Base-by-base conservation (phyloP, 768 basidiomycete species). In the Auricularia auricula-judae region DNA sequence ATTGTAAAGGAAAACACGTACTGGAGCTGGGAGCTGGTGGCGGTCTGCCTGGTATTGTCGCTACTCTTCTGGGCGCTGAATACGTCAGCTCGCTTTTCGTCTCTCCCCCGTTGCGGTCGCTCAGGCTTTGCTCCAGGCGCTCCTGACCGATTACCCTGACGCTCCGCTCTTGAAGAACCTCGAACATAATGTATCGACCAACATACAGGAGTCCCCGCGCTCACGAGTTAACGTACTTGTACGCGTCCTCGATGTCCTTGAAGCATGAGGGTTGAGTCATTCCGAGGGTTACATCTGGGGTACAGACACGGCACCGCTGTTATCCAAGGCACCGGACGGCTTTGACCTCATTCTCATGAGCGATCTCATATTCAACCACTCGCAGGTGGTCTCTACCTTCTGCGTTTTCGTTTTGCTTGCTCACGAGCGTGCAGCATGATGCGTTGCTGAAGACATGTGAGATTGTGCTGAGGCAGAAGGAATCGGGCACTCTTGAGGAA, bases 11-110 rank as follows among this genome's bases (percentile, higher is more conserved):
- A 4, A 77, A 74, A 42, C 73, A 70, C 33, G 85, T 98, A 0
- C 78, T 98, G 1, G 97, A 99, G 73, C 83, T 98, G 0, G 97
- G 97, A 0, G 97, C 97, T 0, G 97, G 94, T 0, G 95, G 92
- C 1, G 96, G 87, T 2, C 77, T 98, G 4, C 97, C 97, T 0
- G 85, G 89, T 3, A 79, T 99, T 5, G 82, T 95, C 2, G 78
- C 87, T 0, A 84, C 81, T 0, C 82, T 86, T 47, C 86, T 85
- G 65, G 88, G 87, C 0, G 93, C 93, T 0, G 70, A 73, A 47
- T 83, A 82, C 71, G 93, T 91, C 21, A n/a, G 78, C 39, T 42
- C 70, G 3, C 35, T 0, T 29, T 29, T 43, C 47, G 36, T 29
- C 60, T 21, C 11, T 23, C 47, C n/a, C 16, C 39, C 0, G 12